Base-by-base conservation (phyloP, 257 asterid species). In the Nicotiana paniculata region DNA sequence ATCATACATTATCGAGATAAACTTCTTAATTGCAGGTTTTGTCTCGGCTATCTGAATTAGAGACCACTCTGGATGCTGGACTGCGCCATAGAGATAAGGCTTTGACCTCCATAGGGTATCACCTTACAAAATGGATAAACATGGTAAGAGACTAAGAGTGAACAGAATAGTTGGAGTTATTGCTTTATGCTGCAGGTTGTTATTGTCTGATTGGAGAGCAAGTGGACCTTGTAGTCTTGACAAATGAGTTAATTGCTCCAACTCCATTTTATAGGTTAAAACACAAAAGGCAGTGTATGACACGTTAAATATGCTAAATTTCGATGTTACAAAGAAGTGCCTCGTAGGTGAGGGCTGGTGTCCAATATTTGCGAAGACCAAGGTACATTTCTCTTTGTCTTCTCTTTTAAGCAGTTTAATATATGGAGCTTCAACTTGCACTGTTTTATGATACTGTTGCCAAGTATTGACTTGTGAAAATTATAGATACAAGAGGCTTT, bases 321-420 rank as follows among this genome's bases (percentile, higher is more conserved):
- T 96, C 86, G 99, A 96, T 86, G 98, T 96, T 82, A 96, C 99
- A 1, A 93, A 96, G 91, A 96, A 95, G 84, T 96, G 98, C 88
- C 95, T 96, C 82, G 98, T 96, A 77, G 99, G 98, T 68, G 99
- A 96, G 92, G 99, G 99, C 83, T 96, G 99, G 99, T 96, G 97
- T 81, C 98, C 99, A 64, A 82, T 90, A 84, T 96, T 91, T 90
- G 94, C 99, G n/a, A 95, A 90, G 86, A 58, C 90, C 26, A 88
- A 90, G 98, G 99, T 95, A 83, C 9, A 53, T 51, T 51, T 75
- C 26, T 75, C 33, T 43, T 24, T 53, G 16, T 53, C 79, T 74
- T 75, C 17, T 53, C 53, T 30, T 15, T 51, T 37, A 26, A 53
- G 64, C 63, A 28, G 63, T 75, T 75, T 12, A 51, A 51, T 26